These are phyloP conservation scores for Eucalyptus curtisii DNA, from an alignment of 345 rosid species.

Conservation along the genomic window DNA sequence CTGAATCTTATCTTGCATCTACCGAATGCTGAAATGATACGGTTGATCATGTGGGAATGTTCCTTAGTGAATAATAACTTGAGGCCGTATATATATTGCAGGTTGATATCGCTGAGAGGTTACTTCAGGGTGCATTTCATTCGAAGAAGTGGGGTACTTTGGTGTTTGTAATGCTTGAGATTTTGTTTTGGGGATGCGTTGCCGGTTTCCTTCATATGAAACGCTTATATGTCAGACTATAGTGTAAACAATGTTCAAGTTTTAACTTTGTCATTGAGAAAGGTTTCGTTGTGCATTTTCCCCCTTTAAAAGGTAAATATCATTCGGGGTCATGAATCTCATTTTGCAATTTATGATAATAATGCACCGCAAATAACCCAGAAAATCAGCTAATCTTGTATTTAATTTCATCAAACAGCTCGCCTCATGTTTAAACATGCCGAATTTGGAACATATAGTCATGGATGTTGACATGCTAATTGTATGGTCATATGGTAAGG, in stretches of 20 bases:
- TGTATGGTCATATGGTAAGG: not conserved
- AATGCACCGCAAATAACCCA: not conserved
- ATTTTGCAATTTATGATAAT: not conserved
- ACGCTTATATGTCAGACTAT: slow-evolving; percentile 25
- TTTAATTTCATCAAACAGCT: not conserved
- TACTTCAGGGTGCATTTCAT: slow-evolving; percentile 17
- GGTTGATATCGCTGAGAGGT: slow-evolving; percentile 22
- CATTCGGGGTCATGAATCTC: not conserved
- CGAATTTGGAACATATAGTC: not conserved
- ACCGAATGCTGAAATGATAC: not conserved
- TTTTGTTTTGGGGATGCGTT: slow-evolving; percentile 35
- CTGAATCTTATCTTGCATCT: not conserved
- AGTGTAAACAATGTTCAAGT: not conserved
- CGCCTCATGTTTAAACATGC: not conserved
- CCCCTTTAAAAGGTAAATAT: not conserved
- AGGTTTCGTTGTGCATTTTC: not conserved
- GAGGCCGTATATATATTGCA: not conserved
- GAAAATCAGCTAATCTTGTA: not conserved
- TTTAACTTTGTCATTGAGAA: not conserved
- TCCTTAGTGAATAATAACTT: not conserved
- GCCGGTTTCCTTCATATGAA: slow-evolving; percentile 35
- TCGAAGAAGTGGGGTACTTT: slow-evolving; percentile 38
- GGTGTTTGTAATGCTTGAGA: slow-evolving; percentile 31
- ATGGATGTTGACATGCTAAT: not conserved
- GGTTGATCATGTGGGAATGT: not conserved